Evolutionary conservation across 768 basidiomycete species (phyloP), one percentile per base, ranked within the genome.

Genomic region (Tulasnella sp.): DNA sequence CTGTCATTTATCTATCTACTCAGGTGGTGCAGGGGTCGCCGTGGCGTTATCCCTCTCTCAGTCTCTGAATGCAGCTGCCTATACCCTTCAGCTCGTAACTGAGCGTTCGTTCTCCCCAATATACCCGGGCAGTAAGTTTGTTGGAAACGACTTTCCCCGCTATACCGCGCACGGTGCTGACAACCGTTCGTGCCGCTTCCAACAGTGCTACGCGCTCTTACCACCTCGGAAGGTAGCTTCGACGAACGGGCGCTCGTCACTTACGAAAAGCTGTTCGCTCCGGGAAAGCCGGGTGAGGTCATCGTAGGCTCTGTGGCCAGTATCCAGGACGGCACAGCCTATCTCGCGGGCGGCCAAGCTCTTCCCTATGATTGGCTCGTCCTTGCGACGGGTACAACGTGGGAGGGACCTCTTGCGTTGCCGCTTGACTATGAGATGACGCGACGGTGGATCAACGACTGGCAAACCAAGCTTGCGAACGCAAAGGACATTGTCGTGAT

Each of bases 201-300:
- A n/a, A n/a, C 11, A 0, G 64, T 72, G 53, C 69, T 80, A 1
- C 81, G 85, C 49, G 73, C 82, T 66, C 64, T 78, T 52, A 79
- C 80, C 59, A 73, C 79, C 12, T 63, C 69, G 0, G 69, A 72
- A 48, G 77, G 73, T 19, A 60, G 72, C 22, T 68, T 77, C 46
- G 78, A 79, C 61, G 72, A 79, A 29, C 67, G 66, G 1, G 72
- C 72, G 0, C 68, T 81, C 58, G 73, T 46, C 25, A 58, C 61
- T 9, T 44, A 25, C 49, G 78, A 82, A 65, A 73, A 73, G 42
- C 63, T 78, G 29, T 79, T 80, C 68, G 61, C 63, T 54, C 73
- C 74, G n/a, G 74, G 70, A 2, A 80, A 31, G 21, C 22, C 78
- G 19, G 80, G 78, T 19, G 65, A 71, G 25, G 55, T 67, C 44